Percentiles rank a stretch among this genome's conserved stretches.
Conservation (phyloP, 768 basidiomycete species). For the Paxillus involutus region DNA sequence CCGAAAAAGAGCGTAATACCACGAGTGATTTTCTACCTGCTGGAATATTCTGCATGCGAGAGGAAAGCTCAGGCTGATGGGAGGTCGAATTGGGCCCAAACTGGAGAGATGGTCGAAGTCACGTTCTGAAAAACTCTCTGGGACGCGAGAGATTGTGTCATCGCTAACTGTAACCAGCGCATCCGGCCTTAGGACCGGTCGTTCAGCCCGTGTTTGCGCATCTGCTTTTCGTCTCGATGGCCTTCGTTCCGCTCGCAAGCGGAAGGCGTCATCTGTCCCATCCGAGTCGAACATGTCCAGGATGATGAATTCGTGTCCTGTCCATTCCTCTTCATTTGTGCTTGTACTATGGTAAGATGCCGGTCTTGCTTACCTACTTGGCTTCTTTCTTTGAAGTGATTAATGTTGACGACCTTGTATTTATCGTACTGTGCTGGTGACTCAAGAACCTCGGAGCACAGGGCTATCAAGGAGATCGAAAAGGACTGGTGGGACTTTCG, state of each 20-base stretch:
- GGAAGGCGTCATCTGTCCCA: not conserved
- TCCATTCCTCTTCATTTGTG: not conserved
- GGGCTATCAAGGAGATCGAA: too few relatives aligned
- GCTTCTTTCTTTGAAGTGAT: slow-evolving; percentile 2
- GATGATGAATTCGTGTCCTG: slow-evolving; percentile 8
- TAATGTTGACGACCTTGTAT: not conserved
- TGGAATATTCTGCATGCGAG: not conserved
- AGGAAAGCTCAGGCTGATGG: not conserved
- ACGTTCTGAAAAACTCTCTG: not conserved
- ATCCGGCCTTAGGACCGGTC: not conserved
- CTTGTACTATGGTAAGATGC: not conserved
- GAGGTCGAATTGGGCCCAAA: not conserved
- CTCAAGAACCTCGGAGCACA: not conserved
- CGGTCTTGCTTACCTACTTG: not conserved
- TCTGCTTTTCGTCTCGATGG: slow-evolving; percentile 1
- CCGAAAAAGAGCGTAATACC: slow-evolving; percentile 1
- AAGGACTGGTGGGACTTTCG: too few relatives aligned
- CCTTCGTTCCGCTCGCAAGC: slow-evolving; percentile 1
- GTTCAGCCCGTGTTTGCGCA: not conserved
- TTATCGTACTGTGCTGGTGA: not conserved
- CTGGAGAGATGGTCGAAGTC: slow-evolving; percentile 1
- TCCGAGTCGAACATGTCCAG: not conserved
- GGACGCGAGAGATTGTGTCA: slow-evolving; percentile 1
- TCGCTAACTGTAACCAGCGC: not conserved
- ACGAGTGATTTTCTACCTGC: not conserved